Evolutionary conservation across 495 filamentous ascomycete species (phyloP), one percentile per base, ranked within the genome.

Genomic region (Penicillium parvum): DNA sequence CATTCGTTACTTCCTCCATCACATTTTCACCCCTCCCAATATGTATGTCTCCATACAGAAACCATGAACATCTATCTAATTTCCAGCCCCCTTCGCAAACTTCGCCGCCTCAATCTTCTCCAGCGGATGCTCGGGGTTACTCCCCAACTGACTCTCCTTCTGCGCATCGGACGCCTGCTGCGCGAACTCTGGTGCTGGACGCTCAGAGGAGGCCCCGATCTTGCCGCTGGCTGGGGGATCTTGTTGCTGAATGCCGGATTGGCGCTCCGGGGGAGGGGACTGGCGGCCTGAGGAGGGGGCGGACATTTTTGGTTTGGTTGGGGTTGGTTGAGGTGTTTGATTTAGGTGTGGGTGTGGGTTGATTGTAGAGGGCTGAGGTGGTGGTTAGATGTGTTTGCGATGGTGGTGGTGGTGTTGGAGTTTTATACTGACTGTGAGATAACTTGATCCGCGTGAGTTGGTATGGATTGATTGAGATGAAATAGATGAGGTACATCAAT

Each of bases 221-320:
- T 83, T 73, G 49, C 87, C 82, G 30, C 69, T 65, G 23, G 66
- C 77, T 0, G 74, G 71, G 3, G 72, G 52, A 5, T 77, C 79
- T 26, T 71, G 59, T 33, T 78, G 67, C 64, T 96, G 90, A 21
- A 67, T 60, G 39, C 74, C 78, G n/a, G 74, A 59, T 58, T 86
- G 84, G 36, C 53, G 36, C 68, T 89, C 83, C 7, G 86, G 88
- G 12, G 79, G 68, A 10, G 91, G 91, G 7, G 91, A 97, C 61
- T 96, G 81, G 52, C 82, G 84, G 63, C 88, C 86, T 55, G 73
- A 53, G 63, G 74, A 19, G 29, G 43, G 60, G 29, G 65, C 52
- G 29, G 66, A 65, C 66, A 71, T 69, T 37, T 44, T 50, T 19
- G 36, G 32, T 61, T 50, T 15, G 32, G 32, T 37, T 18, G 5